Base-by-base conservation (phyloP, 208 protist species). In the Crithidia thermophila region DNA sequence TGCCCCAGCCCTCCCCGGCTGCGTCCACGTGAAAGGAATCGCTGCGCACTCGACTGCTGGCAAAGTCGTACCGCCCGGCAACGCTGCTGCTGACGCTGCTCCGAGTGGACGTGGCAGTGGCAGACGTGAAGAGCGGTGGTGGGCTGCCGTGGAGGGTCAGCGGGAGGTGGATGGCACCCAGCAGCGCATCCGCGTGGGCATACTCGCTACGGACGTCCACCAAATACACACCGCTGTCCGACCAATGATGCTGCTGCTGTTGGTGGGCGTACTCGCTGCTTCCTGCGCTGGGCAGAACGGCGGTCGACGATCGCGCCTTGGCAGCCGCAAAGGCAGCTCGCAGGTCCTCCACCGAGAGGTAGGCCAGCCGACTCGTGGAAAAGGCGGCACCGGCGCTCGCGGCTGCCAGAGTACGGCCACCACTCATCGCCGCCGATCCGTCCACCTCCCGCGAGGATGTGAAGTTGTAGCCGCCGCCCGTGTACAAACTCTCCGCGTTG, bases 151-250 rank as follows among this genome's bases (percentile, higher is more conserved):
- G 63, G 4, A 57, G 31, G 8, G 36, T 27, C 27, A 85, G 51
- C 2, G 85, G 79, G n/a, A 87, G 69, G 3, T 59, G 56, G 25
- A 91, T 56, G 27, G 85, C 85, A 20, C 85, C 81, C 20, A 91
- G 47, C 23, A 91, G 40, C 25, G 64, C 50, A 16, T 82, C 81
- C 27, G 61, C 72, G 0, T 21, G 20, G 16, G 30, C 36, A 0
- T 20, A 49, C 4, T 21, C 13, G 52, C 64, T 46, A 49, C 82
- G 79, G 11, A 89, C 39, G 49, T 92, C 82, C 2, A 92, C 67
- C 18, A 92, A 55, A 67, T 82, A 92, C 23, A 92, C 25, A 0
- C 86, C 86, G 2, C 63, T 53, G 45, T 74, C 40, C 7, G 50
- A 57, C 80, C 80, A 85, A 7, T 65, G 64, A 9, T 62, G 42